phyloP scores from a whole-genome alignment of 768 basidiomycete species.

The Termitomyces eurrhizus region DNA sequence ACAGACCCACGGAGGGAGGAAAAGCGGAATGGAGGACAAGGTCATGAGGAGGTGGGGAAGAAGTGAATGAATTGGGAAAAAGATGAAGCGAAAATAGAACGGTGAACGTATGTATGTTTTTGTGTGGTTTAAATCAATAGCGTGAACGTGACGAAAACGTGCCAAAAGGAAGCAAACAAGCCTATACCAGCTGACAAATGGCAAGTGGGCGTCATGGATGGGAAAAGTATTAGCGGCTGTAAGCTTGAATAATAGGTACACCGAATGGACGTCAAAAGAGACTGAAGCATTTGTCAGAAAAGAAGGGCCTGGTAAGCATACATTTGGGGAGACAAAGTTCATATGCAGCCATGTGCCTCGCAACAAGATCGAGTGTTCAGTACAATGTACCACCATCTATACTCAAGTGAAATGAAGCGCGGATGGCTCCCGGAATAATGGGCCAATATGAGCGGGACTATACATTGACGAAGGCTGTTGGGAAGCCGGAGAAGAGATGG shows the following conservation, averaged over 20 bases:
- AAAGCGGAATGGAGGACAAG: slow-evolving; percentile 14
- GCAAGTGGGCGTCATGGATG: slow-evolving; percentile 3
- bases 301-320: slow-evolving; percentile 11
- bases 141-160: slow-evolving; percentile 20
- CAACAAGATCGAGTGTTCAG: slow-evolving; percentile 8
- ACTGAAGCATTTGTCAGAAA: slow-evolving; percentile 14
- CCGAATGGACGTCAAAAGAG: slow-evolving; percentile 15
- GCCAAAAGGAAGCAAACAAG: slow-evolving; percentile 30
- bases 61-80: slow-evolving; percentile 23
- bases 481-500: slow-evolving; percentile 28
- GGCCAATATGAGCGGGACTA: slow-evolving; percentile 53
- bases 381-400: slow-evolving; percentile 13
- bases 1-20: slow-evolving; percentile 18
- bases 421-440: slow-evolving; percentile 21
- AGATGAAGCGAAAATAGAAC: slow-evolving; percentile 33
- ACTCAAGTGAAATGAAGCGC: slow-evolving; percentile 19
- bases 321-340: slow-evolving; percentile 16
- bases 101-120: slow-evolving; percentile 43
- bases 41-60: slow-evolving; percentile 7
- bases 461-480: slow-evolving; percentile 48
- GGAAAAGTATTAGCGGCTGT: slow-evolving; percentile 17
- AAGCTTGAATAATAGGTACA: slow-evolving; percentile 11
- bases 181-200: slow-evolving; percentile 32
- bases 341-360: slow-evolving; percentile 20
- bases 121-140: slow-evolving; percentile 40